Evolutionary conservation across 208 protist genomes (phyloP).

Genomic region (Spongospora subterranea): DNA sequence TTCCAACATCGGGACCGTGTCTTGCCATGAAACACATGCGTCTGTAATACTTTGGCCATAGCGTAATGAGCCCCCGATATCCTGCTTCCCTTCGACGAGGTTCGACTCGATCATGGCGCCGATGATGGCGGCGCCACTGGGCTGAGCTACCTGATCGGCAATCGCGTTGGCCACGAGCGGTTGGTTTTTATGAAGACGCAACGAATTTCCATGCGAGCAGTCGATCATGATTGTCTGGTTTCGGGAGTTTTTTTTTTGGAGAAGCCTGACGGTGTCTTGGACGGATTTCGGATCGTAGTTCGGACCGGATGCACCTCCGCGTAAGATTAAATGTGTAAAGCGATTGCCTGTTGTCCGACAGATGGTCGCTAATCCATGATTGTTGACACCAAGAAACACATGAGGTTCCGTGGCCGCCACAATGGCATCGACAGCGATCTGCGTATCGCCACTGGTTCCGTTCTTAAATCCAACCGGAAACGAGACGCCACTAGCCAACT

Average conservation of each 20-base stretch:
- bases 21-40: neutral
- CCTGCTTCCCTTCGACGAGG: conserved; percentile 51
- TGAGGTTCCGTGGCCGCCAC: neutral
- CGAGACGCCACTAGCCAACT: conserved; percentile 79
- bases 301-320: neutral
- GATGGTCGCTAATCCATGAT: neutral
- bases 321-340: neutral
- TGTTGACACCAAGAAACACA: conserved; percentile 2
- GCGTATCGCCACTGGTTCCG: conserved; percentile 74
- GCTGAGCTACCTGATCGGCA: conserved; percentile 14
- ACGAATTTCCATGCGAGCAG: conserved; percentile 56
- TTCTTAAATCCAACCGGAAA: conserved; percentile 82
- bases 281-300: neutral
- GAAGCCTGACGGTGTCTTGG: neutral
- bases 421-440: conserved; percentile 56
- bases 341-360: neutral
- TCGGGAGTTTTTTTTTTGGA: neutral
- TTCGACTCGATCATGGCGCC: conserved; percentile 61
- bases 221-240: conserved; percentile 49
- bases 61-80: neutral
- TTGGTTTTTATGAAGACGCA: conserved; percentile 56
- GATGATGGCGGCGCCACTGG: neutral
- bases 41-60: neutral
- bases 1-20: neutral
- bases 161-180: conserved; percentile 21